Percentiles rank a stretch among this genome's conserved stretches.
Evolutionary conservation across 2,329 filamentous ascomycete genomes (phyloP).

Genomic region (Aciculosporium take): DNA sequence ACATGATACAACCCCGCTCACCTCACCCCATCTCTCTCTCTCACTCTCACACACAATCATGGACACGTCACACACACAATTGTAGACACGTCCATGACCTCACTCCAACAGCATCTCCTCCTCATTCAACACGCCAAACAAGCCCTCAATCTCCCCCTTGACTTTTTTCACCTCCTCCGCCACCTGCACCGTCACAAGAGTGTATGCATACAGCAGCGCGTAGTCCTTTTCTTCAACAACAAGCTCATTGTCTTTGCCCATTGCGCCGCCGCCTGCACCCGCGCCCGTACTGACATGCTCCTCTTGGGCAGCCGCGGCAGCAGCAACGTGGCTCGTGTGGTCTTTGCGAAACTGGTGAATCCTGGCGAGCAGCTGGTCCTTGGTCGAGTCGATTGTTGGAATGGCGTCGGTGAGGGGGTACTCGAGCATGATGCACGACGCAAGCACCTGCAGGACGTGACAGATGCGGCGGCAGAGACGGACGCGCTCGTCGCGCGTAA

Average conservation of each 20-base stretch:
- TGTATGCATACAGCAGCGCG: constrained; percentile 85
- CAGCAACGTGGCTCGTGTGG: constrained; percentile 25
- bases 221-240: constrained; percentile 64
- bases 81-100: background rate
- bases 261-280: constrained; percentile 7
- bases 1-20: too few species aligned
- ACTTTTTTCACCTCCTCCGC: constrained; percentile 49
- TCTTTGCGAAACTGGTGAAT: constrained; percentile 76
- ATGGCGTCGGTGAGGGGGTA: constrained; percentile 84
- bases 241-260: constrained; percentile 11
- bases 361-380: constrained; percentile 73
- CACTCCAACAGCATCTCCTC: constrained; percentile 44
- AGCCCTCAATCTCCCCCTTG: constrained; percentile 43
- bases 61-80: background rate
- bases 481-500: constrained; percentile 64
- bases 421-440: constrained; percentile 84
- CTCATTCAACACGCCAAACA: constrained; percentile 50
- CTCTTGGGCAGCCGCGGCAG: constrained; percentile 2
- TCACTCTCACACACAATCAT: background rate
- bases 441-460: constrained; percentile 75
- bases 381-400: constrained; percentile 64
- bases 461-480: constrained; percentile 80
- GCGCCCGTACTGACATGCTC: constrained; percentile 4
- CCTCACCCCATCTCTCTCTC: too few species aligned
- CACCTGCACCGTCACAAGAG: constrained; percentile 51